Base-by-base conservation (phyloP, 192 early-diverging fungal species). In the Rhizophlyctis rosea region DNA sequence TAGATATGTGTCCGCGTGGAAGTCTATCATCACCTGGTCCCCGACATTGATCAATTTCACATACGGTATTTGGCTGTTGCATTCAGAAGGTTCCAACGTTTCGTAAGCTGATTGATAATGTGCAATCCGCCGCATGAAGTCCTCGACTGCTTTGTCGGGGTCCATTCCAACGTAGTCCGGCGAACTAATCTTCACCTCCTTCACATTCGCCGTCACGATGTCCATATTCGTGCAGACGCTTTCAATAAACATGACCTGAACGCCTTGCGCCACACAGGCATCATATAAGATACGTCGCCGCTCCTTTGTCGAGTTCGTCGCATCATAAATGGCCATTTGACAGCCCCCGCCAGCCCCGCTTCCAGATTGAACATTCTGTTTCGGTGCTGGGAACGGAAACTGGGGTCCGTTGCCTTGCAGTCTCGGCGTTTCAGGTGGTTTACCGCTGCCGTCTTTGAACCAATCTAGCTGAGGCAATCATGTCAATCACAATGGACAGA, bases 311-410 rank as follows among this genome's bases (percentile, higher is more conserved):
- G 93, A 91, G 71, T 99, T 99, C 13, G 98, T 99, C 30, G 96
- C 98, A 71, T 99, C 98, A 66, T 98, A 98, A n/a, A 98, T 77
- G 0, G 92, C 95, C 27, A 98, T 91, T 24, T n/a, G n/a, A n/a
- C n/a, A n/a, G 16, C 65, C 58, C 0, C 23, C 60, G 14, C 68
- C 68, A 7, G 39, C 39, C 7, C 39, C 18, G 7, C 39, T 18
- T 18, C 39, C 39, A 44, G 9, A 7, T 13, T 44, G 7, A 13
- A 18, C 39, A 7, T 44, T 44, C 18, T 18, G 39, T 44, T 44
- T 44, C 39, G 21, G 4, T 58, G 27, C 36, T 50, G 27, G 57
- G 35, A 25, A 36, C 57, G 25, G 27, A 9, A 21, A 9, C 57
- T 9, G 27, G 9, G 11, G 18, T 36, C 14, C 24, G 5, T 9